A percentile compares a stretch with the other conserved stretches of the same genome.
These are phyloP conservation scores for Sporothrix humicola DNA, from an alignment of 2,329 filamentous ascomycete genomes.

Conservation along the genomic window DNA sequence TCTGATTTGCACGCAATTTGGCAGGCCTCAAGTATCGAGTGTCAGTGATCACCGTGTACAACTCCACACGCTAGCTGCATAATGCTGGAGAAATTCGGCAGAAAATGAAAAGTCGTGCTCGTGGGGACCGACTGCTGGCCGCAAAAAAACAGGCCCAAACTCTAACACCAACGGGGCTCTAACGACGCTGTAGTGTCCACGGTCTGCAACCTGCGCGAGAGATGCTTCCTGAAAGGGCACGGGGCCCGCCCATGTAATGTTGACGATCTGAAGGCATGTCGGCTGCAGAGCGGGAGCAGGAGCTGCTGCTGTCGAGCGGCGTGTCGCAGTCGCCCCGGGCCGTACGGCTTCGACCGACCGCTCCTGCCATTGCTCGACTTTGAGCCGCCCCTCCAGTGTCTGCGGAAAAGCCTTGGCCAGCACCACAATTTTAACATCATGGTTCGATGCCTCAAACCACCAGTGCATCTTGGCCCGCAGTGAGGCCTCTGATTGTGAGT, in stretches of 20 bases:
- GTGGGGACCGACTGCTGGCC: slow-evolving; percentile 16
- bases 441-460: not conserved
- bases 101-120: slow-evolving; percentile 15
- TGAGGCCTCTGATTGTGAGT: not conserved
- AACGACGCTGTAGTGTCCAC: not conserved
- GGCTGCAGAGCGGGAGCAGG: not conserved
- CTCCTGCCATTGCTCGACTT: slow-evolving; percentile 18
- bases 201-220: slow-evolving; percentile 13
- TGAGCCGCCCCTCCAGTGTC: not conserved
- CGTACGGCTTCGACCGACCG: not conserved
- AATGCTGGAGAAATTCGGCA: not conserved
- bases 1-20: too few species aligned
- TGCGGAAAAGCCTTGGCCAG: slow-evolving; percentile 16
- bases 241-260: not conserved
- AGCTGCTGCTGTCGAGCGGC: slow-evolving; percentile 19
- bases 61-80: slow-evolving; percentile 10
- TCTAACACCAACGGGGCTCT: slow-evolving; percentile 12
- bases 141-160: slow-evolving; percentile 13
- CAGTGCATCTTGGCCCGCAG: slow-evolving; percentile 18
- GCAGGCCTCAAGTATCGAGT: too few species aligned
- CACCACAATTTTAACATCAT: slow-evolving; percentile 21
- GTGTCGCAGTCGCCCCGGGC: slow-evolving; percentile 13
- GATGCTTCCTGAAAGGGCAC: not conserved
- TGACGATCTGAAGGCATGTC: slow-evolving; percentile 4
- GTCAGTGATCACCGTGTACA: not conserved